These are phyloP conservation scores for Heteromeles arbutifolia DNA, from an alignment of 306 rosid genomes.

Conservation along the genomic window DNA sequence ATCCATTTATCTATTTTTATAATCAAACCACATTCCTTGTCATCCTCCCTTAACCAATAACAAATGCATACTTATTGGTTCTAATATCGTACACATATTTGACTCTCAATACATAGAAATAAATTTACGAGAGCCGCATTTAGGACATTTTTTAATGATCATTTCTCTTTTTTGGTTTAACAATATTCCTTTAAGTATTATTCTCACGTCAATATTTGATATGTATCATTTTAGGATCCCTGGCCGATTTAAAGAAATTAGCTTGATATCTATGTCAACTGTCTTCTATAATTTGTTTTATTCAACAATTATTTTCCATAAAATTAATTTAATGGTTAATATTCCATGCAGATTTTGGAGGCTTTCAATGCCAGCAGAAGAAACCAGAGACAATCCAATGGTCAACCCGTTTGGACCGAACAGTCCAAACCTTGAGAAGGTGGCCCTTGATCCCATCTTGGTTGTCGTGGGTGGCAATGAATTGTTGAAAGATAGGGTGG, in stretches of 20 bases:
- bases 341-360: conserved; percentile 75
- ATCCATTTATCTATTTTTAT: background rate
- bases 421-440: conserved; percentile 36
- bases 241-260: background rate
- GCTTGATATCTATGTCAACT: background rate
- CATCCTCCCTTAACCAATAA: background rate
- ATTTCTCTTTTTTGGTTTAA: too few species aligned
- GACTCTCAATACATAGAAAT: background rate
- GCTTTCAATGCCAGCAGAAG: conserved; percentile 63
- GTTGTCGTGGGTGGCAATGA: conserved; percentile 70
- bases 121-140: background rate
- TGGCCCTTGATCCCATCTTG: conserved; percentile 56
- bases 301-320: too few species aligned
- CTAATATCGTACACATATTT: background rate
- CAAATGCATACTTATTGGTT: background rate
- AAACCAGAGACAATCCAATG: conserved; percentile 72
- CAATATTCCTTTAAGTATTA: background rate
- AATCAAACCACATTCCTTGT: background rate
- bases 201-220: background rate
- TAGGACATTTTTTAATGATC: background rate
- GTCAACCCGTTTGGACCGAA: conserved; percentile 69
- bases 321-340: background rate
- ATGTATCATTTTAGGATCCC: background rate
- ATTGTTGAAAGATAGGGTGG: conserved; percentile 72
- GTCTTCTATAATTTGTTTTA: background rate